Percentiles rank a stretch among this genome's conserved stretches.
Evolutionary conservation across 257 asterid genomes (phyloP).

Genomic region (Henckelia pumila): DNA sequence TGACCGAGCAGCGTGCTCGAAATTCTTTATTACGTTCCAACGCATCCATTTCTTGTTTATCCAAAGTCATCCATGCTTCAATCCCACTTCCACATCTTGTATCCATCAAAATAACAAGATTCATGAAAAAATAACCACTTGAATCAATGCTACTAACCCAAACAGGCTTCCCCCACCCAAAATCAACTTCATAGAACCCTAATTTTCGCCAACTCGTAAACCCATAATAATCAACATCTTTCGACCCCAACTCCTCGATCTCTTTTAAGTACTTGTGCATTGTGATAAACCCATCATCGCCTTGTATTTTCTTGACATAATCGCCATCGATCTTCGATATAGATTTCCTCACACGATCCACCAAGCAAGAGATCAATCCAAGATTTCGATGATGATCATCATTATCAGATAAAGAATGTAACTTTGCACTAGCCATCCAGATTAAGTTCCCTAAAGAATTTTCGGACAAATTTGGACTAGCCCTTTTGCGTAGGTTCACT

Average conservation of each 20-base stretch:
- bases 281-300: conserved; percentile 36
- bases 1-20: conserved; percentile 31
- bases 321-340: conserved; percentile 40
- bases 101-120: conserved; percentile 53
- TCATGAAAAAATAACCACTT: conserved; percentile 51
- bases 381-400: neutral
- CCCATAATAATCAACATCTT: conserved; percentile 44
- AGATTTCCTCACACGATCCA: conserved; percentile 33
- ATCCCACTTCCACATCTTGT: conserved; percentile 54
- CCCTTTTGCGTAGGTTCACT: conserved; percentile 56
- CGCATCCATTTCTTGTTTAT: conserved; percentile 51
- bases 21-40: conserved; percentile 44
- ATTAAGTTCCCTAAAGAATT: conserved; percentile 56
- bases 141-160: conserved; percentile 66
- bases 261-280: conserved; percentile 47
- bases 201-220: conserved; percentile 78
- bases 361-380: conserved; percentile 34
- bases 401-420: neutral
- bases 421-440: conserved; percentile 56
- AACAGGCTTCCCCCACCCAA: conserved; percentile 79
- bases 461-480: conserved; percentile 38
- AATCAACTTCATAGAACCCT: conserved; percentile 64
- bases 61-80: conserved; percentile 92
- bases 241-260: conserved; percentile 43
- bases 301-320: conserved; percentile 40